Evolutionary conservation across 1,284 basidiomycete genomes (phyloP), one percentile per base, ranked within the genome.

Genomic region (Irpex rosettiformis): DNA sequence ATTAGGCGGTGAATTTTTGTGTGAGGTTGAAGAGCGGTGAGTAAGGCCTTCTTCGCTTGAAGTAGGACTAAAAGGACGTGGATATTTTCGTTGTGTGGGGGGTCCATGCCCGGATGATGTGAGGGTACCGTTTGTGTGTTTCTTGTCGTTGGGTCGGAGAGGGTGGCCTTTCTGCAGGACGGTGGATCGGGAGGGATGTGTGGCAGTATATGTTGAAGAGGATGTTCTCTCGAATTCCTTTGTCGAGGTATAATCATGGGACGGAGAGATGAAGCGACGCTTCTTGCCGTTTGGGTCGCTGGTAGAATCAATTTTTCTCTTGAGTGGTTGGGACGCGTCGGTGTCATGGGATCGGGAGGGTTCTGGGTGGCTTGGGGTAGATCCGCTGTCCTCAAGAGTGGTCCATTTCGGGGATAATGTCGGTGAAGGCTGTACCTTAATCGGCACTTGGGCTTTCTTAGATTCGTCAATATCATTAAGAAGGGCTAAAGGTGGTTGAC

Each of bases 351-450:
- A 22, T 13, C 48, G 48, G 21, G 2, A 24, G 3, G 2, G 48
- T 7, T 51, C 13, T 22, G 24, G 13, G 24, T 27, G 48, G 48
- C 43, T 13, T 7, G 27, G 13, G 24, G 22, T 18, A 8, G 25
- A 27, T 7, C 10, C 27, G 48, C 24, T n/a, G 27, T 51, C 48
- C 3, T 51, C 48, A 10, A 51, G 22, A n/a, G 48, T 51, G 22
- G 48, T 51, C 48, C 48, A 51, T 7, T 51, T 51, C 21, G 48
- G 48, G 10, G 48, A 51, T 28, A 51, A n/a, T 27, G 48, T 27
- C 13, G 48, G 48, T 4, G 48, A 51, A n/a, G 48, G 24, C 4
- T 11, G 13, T 11, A n/a, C 48, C 27, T 51, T 51, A 27, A n/a
- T 5, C 11, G 48, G 21, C 10, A 51, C 21, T 22, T 51, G 43